A percentile compares a stretch with the other conserved stretches of the same genome.
These are phyloP conservation scores for Wickerhamomyces xylosicus DNA, from an alignment of 805 yeast genomes.

Conservation along the genomic window DNA sequence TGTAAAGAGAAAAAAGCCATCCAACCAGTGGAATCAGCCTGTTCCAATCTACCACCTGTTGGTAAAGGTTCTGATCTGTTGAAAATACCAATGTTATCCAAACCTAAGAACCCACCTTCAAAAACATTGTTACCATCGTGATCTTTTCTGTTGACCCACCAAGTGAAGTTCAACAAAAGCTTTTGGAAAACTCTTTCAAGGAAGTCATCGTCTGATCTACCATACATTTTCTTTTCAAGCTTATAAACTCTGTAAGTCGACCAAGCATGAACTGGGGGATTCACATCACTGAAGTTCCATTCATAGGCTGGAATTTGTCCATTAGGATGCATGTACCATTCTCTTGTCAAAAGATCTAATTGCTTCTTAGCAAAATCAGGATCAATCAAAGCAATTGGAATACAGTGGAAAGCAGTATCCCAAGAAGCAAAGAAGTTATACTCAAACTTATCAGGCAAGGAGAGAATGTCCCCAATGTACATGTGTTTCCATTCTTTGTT, in stretches of 20 bases:
- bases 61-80: conserved; percentile 91
- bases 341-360: conserved; percentile 75
- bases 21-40: conserved; percentile 97
- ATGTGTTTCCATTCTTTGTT: conserved; percentile 84
- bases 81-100: conserved; percentile 88
- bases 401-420: conserved; percentile 94
- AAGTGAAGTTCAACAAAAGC: conserved; percentile 77
- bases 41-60: conserved; percentile 83
- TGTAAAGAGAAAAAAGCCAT: conserved; percentile 88
- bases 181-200: conserved; percentile 91
- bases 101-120: conserved; percentile 89
- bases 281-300: conserved; percentile 94
- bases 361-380: conserved; percentile 88
- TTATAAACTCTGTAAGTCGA: conserved; percentile 81
- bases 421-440: conserved; percentile 94
- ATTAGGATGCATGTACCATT: conserved; percentile 97
- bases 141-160: conserved; percentile 97
- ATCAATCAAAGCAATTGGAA: conserved; percentile 88
- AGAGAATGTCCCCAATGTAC: conserved; percentile 77
- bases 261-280: conserved; percentile 98
- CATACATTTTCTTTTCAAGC: conserved; percentile 77
- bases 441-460: conserved; percentile 93
- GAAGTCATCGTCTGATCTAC: conserved; percentile 71
- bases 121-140: conserved; percentile 78
- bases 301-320: conserved; percentile 97